These are phyloP conservation scores for Dactylellina drechsleri DNA, from an alignment of 2,329 filamentous ascomycete genomes.

Conservation along the genomic window DNA sequence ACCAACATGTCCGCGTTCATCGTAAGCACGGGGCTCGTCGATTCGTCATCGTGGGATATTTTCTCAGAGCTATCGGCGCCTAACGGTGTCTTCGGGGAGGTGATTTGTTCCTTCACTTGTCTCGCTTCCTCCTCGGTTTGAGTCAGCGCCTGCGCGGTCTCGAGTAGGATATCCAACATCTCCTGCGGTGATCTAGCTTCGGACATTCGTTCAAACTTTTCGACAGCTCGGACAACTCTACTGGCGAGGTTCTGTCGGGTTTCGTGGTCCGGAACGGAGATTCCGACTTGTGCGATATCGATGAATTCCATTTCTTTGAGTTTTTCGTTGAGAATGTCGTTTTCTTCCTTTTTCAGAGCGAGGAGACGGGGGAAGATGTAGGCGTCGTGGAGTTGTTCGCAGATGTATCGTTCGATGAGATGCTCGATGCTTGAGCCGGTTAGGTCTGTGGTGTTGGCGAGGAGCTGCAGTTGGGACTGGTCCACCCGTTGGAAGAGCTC, in stretches of 20 bases:
- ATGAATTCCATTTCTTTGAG: conserved; percentile 93
- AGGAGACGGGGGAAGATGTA: conserved; percentile 85
- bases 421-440: conserved; percentile 92
- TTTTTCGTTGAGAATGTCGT: conserved; percentile 86
- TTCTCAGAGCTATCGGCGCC: conserved; percentile 17
- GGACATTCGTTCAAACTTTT: conserved; percentile 87
- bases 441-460: conserved; percentile 91
- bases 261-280: conserved; percentile 77
- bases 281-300: conserved; percentile 93
- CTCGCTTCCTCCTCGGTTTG: conserved; percentile 65
- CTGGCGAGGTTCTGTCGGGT: conserved; percentile 84
- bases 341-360: conserved; percentile 79
- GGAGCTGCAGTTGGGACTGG: conserved; percentile 89
- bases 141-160: conserved; percentile 85
- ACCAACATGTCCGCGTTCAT: conserved; percentile 90
- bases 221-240: conserved; percentile 80
- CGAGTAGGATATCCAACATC: conserved; percentile 83
- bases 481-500: conserved; percentile 96
- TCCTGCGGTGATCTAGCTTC: conserved; percentile 82
- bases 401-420: conserved; percentile 92
- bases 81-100: conserved; percentile 63
- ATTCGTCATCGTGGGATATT: conserved; percentile 23
- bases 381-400: conserved; percentile 87
- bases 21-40: conserved; percentile 69
- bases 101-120: conserved; percentile 63